Base-by-base conservation (phyloP, 163 green algal species). In the Chlamydomonas reinhardtii region DNA sequence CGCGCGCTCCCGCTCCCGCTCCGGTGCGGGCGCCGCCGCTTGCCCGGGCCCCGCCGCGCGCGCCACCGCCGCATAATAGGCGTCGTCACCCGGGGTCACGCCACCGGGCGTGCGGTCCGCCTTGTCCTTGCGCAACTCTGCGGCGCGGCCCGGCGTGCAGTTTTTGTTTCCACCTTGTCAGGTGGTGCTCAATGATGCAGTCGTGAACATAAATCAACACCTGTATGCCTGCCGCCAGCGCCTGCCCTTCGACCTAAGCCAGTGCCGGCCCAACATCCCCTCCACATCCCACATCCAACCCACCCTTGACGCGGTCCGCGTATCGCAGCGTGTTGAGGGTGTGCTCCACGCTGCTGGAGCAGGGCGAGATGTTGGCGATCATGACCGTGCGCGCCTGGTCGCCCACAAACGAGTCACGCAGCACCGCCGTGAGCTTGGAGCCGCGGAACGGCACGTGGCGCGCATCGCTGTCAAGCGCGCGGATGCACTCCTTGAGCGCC, bases 261-360 rank as follows among this genome's bases (percentile, higher is more conserved):
- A 56, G 12, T 22, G 48, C 48, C 48, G 1, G 48, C 48, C 14
- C 48, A 17, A 1, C 48, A 17, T 2, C 48, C 48, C 48, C 1
- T 2, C 48, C 48, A n/a, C n/a, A 56, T 19, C 48, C 48, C 11
- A 17, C 6, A n/a, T n/a, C n/a, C 48, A 12, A 56, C 89, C 89
- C 81, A 93, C 95, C 96, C 88, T 98, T 98, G 39, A 98, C 98
- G 12, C 97, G 92, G 90, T 99, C 97, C 16, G 98, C 97, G 88
- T 99, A 99, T 35, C 98, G 92, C 83, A 99, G 94, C 29, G 98
- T 99, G 91, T 99, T 99, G 73, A 99, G 95, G 14, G 97, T 99
- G 93, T 99, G 97, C 93, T 99, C 98, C 83, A 98, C 98, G 52
- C 92, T 98, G 22, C 78, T 85, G 17, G 88, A 92, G 83, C 93